Conservation (phyloP, 106 monocot genomes). For the Dendrobium nobile region DNA sequence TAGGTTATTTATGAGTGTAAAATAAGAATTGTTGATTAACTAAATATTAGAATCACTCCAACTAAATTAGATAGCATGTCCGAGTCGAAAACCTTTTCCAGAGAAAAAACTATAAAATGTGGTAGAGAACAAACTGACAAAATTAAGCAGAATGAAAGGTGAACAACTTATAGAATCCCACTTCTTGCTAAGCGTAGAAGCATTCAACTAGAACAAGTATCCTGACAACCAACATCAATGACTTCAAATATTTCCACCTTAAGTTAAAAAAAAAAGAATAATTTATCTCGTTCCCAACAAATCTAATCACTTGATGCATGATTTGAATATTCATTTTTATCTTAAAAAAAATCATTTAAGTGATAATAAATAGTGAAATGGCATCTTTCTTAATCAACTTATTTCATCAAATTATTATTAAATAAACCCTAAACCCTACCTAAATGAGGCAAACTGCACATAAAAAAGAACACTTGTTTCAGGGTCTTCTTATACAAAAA, state of each 20-base stretch:
- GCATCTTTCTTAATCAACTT: not conserved
- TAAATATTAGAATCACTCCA: not conserved
- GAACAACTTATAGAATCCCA: constrained; percentile 67
- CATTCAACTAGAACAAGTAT: constrained; percentile 81
- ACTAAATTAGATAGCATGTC: not conserved
- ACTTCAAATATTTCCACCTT: not conserved
- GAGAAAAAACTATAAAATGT: not conserved
- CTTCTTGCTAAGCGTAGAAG: constrained; percentile 82
- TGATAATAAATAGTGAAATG: not conserved
- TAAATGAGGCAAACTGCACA: too few species aligned
- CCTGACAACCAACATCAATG: constrained; percentile 33
- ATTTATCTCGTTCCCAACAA: not conserved
- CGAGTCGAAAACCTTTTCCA: not conserved
- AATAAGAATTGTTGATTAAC: not conserved
- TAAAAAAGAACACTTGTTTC: too few species aligned
- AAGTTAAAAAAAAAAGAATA: not conserved
- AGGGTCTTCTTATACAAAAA: too few species aligned
- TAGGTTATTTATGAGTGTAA: not conserved
- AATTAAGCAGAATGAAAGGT: not conserved
- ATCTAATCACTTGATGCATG: not conserved
- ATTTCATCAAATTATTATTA: too few species aligned
- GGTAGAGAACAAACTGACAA: not conserved
- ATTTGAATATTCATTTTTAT: too few species aligned
- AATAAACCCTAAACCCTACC: too few species aligned
- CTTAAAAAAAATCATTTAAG: too few species aligned